These are phyloP conservation scores for Nyctanthes arbortristis DNA, from an alignment of 257 asterid genomes.

Conservation along the genomic window DNA sequence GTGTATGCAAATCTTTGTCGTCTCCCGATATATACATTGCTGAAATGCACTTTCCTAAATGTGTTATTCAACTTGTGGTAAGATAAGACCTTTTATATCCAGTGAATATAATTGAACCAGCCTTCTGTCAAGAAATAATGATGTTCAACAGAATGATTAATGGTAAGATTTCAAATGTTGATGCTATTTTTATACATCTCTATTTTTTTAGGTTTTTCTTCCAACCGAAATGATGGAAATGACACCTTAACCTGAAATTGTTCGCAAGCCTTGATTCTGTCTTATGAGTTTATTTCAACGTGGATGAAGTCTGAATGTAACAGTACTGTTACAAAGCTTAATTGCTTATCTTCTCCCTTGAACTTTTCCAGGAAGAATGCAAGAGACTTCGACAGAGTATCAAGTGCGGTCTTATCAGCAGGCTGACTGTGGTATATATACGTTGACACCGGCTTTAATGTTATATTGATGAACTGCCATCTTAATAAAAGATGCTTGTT, in stretches of 20 bases:
- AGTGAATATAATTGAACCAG: background rate
- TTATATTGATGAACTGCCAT: constrained; percentile 15
- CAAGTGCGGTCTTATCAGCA: constrained; percentile 86
- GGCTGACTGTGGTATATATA: constrained; percentile 85
- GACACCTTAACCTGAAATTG: background rate
- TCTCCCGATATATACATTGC: background rate
- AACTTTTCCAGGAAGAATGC: constrained; percentile 87
- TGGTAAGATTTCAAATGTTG: background rate
- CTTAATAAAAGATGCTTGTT: constrained; percentile 16
- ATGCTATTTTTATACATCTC: background rate
- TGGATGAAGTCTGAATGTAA: background rate
- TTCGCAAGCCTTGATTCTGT: background rate
- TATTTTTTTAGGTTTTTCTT: background rate
- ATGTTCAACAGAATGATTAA: background rate
- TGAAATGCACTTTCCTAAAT: background rate
- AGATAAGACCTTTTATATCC: background rate
- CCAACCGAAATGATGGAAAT: background rate
- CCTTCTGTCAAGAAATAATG: background rate
- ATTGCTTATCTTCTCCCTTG: constrained; percentile 8
- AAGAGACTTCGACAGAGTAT: constrained; percentile 98
- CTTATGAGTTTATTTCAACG: background rate
- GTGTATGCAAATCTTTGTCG: background rate
- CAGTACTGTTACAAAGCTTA: background rate
- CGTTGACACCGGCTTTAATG: constrained; percentile 1
- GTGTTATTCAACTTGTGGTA: background rate